phyloP scores from a whole-genome alignment of 1,139 yeast species.

The Blastobotrys serpentis region DNA sequence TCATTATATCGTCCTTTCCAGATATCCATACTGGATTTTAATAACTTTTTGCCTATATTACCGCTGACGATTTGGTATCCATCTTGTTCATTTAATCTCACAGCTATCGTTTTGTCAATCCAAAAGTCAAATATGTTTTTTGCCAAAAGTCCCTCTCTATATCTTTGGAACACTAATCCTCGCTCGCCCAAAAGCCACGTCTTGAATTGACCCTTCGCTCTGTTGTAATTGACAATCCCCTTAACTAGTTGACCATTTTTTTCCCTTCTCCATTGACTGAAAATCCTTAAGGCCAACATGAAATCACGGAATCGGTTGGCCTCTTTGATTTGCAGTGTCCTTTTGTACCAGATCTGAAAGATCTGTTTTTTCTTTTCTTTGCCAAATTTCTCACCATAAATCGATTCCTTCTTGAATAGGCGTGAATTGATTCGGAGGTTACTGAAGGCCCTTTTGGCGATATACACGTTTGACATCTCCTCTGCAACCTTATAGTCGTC shows the following conservation, averaged over 20 bases:
- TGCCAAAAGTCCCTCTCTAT: constrained; percentile 17
- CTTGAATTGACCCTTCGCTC: constrained; percentile 18
- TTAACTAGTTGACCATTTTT: constrained; percentile 11
- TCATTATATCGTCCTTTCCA: constrained; percentile 15
- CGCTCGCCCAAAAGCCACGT: constrained; percentile 26
- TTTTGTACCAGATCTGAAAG: constrained; percentile 23
- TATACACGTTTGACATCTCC: constrained; percentile 9
- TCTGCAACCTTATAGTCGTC: constrained; percentile 12
- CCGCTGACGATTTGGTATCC: constrained; percentile 8
- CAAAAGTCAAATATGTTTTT: constrained; percentile 18
- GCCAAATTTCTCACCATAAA: not conserved
- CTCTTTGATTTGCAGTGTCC: constrained; percentile 21
- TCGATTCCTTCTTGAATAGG: not conserved
- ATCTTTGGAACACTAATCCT: constrained; percentile 17
- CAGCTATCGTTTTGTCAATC: constrained; percentile 12
- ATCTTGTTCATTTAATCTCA: not conserved
- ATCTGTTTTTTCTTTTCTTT: not conserved
- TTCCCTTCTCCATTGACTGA: constrained; percentile 24
- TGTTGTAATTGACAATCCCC: constrained; percentile 10
- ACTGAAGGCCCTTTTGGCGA: constrained; percentile 9
- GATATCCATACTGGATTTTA: constrained; percentile 7
- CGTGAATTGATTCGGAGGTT: constrained; percentile 11
- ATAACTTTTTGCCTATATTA: constrained; percentile 9
- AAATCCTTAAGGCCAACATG: constrained; percentile 19
- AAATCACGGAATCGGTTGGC: constrained; percentile 25